phyloP scores from a whole-genome alignment of 2,329 filamentous ascomycete genomes.

The Clonostachys rosea region DNA sequence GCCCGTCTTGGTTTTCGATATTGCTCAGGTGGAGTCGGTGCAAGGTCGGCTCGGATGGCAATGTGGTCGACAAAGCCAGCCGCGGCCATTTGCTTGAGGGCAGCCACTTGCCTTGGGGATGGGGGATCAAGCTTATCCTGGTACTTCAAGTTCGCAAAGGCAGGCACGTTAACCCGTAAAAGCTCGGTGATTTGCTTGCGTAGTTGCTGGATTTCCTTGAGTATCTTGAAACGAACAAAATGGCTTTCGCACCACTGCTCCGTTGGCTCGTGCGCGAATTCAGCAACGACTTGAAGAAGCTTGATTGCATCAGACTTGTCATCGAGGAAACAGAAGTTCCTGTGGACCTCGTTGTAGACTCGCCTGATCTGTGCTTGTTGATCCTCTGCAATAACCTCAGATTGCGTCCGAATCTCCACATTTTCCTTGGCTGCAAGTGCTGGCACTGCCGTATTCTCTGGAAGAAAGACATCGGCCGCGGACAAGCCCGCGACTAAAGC shows the following conservation, averaged over 20 bases:
- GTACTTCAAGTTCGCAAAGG: slow-evolving; percentile 52
- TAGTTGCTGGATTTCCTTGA: slow-evolving; percentile 81
- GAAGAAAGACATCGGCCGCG: slow-evolving; percentile 81
- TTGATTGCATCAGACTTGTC: slow-evolving; percentile 86
- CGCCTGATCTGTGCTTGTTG: slow-evolving; percentile 59
- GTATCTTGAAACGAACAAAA: slow-evolving; percentile 82
- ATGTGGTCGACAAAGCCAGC: slow-evolving; percentile 93
- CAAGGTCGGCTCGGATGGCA: slow-evolving; percentile 85
- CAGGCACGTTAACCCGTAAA: slow-evolving; percentile 68
- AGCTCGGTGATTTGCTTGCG: slow-evolving; percentile 79
- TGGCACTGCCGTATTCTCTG: slow-evolving; percentile 72
- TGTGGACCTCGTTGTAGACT: slow-evolving; percentile 66
- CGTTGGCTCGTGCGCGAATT: slow-evolving; percentile 71
- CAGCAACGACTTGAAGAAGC: slow-evolving; percentile 80
- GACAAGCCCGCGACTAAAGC: slow-evolving; percentile 85
- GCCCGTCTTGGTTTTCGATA: slow-evolving; percentile 72
- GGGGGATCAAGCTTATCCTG: slow-evolving; percentile 54
- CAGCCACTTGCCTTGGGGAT: slow-evolving; percentile 65
- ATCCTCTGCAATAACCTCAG: slow-evolving; percentile 69
- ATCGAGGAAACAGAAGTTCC: slow-evolving; percentile 75
- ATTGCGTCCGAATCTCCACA: slow-evolving; percentile 51
- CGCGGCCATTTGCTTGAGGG: slow-evolving; percentile 86
- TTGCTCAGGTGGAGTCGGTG: slow-evolving; percentile 65
- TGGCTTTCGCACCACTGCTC: slow-evolving; percentile 75
- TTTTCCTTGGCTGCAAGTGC: slow-evolving; percentile 39